Base-by-base conservation (phyloP, 805 yeast genomes). In the Pichia scutulata region DNA sequence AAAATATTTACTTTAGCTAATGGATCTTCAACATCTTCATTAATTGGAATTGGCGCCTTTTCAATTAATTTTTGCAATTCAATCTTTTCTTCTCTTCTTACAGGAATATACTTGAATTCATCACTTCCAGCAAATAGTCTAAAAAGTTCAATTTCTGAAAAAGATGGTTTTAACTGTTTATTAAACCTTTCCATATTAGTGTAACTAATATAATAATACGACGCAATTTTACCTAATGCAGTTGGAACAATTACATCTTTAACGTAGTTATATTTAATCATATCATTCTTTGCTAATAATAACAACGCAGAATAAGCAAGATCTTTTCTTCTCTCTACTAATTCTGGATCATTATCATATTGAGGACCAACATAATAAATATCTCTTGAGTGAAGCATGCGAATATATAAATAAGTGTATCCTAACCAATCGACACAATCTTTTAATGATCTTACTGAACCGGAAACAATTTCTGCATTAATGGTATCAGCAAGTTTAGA, bases 381-480 rank as follows among this genome's bases (percentile, higher is more conserved):
- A 0, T 68, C 76, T 0, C 97, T 95, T 0, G 89, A 77, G 30
- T 73, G 71, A 23, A 80, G 63, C 95, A 89, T 86, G 47, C 98
- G 71, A 5, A 89, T 81, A 63, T 75, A 86, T 45, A 90, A 70
- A 62, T 89, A 92, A 0, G 96, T 83, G 55, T 78, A 78, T 0
- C 84, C 80, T 22, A 92, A 65, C 98, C 98, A 92, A 6, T 74
- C 70, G 3, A 82, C 73, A n/a, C 86, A 96, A 39, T 86, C 92
- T 0, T 74, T 72, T 30, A 84, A 64, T 1, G 73, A 66, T 39
- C 67, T 70, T 2, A 92, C 76, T 2, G 82, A 73, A 0, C 96
- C 96, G 4, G 79, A 63, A 4, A 82, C 95, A 43, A 92, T 72
- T 61, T 92, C 98, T 0, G 98, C 97, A 68, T 92, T 92, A 42